These are phyloP conservation scores for Sindora glabra DNA, from an alignment of 306 rosid genomes.

Conservation along the genomic window DNA sequence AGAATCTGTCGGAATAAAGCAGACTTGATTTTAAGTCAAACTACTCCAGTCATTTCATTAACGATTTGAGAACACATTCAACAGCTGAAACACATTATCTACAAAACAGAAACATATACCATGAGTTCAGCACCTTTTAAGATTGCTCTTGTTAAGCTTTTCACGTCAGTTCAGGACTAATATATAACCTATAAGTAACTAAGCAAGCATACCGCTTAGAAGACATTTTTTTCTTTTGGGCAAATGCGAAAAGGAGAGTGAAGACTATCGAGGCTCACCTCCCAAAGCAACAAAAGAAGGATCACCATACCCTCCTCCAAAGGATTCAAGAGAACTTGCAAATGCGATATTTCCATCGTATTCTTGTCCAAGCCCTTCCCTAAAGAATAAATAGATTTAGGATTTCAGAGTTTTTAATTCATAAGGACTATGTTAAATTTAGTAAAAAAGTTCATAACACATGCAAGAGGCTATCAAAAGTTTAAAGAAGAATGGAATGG, in stretches of 20 bases:
- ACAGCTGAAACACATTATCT: not conserved
- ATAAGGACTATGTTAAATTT: no score
- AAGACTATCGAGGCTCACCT: slow-evolving; percentile 40
- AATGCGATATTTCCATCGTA: slow-evolving; percentile 84
- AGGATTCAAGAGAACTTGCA: slow-evolving; percentile 75
- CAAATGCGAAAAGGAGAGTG: not conserved
- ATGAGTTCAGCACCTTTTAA: not conserved
- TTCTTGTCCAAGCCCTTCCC: slow-evolving; percentile 94
- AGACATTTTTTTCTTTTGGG: no score
- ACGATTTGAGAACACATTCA: not conserved
- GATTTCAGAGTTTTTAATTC: slow-evolving; percentile 4
- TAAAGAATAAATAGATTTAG: slow-evolving; percentile 18
- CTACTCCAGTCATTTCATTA: slow-evolving; percentile 2
- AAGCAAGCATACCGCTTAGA: slow-evolving; percentile 2
- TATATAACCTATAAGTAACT: slow-evolving; percentile 1
- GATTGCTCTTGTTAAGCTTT: not conserved
- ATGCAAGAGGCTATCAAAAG: not conserved
- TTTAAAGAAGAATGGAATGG: not conserved
- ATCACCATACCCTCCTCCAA: slow-evolving; percentile 89
- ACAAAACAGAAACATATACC: not conserved
- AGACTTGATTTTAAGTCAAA: no score
- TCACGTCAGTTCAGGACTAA: slow-evolving; percentile 6
- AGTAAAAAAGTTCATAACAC: not conserved
- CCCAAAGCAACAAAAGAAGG: slow-evolving; percentile 90
- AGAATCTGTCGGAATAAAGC: no score